Evolutionary conservation across 2,329 filamentous ascomycete genomes (phyloP).

Genomic region (Metarhizium sp.): DNA sequence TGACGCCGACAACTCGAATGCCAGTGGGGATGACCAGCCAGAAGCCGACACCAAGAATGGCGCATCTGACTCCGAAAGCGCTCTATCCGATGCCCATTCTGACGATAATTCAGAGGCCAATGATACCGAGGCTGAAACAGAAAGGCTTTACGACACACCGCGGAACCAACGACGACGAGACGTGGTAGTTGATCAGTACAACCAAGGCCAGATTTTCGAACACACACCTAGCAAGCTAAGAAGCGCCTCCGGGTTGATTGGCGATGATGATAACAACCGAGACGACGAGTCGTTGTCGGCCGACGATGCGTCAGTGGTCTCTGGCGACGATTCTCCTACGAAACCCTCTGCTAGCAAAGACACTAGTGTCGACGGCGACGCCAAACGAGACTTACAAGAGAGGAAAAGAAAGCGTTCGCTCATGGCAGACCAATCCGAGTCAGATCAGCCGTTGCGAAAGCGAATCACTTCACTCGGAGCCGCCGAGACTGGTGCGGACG

Average conservation of each 20-base stretch:
- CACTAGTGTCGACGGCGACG: slow-evolving; percentile 19
- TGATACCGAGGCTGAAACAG: slow-evolving; percentile 84
- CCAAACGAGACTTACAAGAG: slow-evolving; percentile 25
- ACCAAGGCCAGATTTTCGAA: slow-evolving; percentile 46
- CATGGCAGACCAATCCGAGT: slow-evolving; percentile 32
- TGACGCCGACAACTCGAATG: slow-evolving; percentile 20
- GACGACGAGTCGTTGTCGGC: slow-evolving; percentile 32
- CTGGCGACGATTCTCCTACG: slow-evolving; percentile 25
- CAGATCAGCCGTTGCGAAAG: slow-evolving; percentile 42
- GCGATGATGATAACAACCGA: slow-evolving; percentile 25
- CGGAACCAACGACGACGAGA: slow-evolving; percentile 54
- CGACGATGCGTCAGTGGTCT: slow-evolving; percentile 26
- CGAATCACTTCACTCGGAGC: slow-evolving; percentile 40
- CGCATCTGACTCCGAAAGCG: slow-evolving; percentile 38
- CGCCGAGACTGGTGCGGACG: slow-evolving; percentile 24
- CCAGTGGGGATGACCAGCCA: slow-evolving; percentile 16
- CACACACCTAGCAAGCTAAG: slow-evolving; percentile 71
- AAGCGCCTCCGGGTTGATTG: slow-evolving; percentile 24
- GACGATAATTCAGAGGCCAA: slow-evolving; percentile 35
- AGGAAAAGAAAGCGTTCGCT: slow-evolving; percentile 43
- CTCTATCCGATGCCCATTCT: slow-evolving; percentile 44
- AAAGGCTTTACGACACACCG: slow-evolving; percentile 85
- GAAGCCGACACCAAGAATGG: slow-evolving; percentile 15
- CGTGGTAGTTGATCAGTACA: slow-evolving; percentile 48
- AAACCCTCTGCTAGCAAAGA: slow-evolving; percentile 21